Percentiles rank a stretch among this genome's conserved stretches.
These are phyloP conservation scores for Strobilomyces dryophilus DNA, from an alignment of 768 basidiomycete genomes.

Conservation along the genomic window DNA sequence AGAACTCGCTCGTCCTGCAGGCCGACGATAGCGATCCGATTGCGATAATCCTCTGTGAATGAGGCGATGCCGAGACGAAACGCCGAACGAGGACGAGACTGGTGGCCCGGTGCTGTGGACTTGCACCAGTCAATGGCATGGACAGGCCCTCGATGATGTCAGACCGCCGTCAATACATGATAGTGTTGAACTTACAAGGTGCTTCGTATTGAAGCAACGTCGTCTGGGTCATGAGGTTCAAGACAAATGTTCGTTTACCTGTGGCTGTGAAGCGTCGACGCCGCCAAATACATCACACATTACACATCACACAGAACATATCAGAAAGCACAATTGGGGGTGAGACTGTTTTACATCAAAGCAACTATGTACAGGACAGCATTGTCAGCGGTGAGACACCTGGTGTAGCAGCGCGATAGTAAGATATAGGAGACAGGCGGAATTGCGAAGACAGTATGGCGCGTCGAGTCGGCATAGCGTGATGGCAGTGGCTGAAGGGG, in stretches of 20 bases:
- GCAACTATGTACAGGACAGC: slow-evolving; percentile 29
- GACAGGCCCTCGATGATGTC: slow-evolving; percentile 63
- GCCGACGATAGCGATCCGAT: slow-evolving; percentile 74
- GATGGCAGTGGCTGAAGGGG: slow-evolving; percentile 9
- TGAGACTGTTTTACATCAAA: slow-evolving; percentile 24
- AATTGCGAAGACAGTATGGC: slow-evolving; percentile 17
- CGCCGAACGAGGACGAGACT: slow-evolving; percentile 65
- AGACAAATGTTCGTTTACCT: slow-evolving; percentile 7
- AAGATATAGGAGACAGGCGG: slow-evolving; percentile 15
- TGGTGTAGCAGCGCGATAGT: slow-evolving; percentile 19
- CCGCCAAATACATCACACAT: neutral
- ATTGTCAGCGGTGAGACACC: slow-evolving; percentile 19
- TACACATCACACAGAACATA: neutral
- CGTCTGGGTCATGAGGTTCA: slow-evolving; percentile 56
- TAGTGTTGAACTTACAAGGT: slow-evolving; percentile 59
- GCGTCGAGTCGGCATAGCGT: slow-evolving; percentile 23
- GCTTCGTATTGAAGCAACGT: slow-evolving; percentile 80
- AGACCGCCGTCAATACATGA: slow-evolving; percentile 9
- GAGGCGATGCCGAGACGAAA: slow-evolving; percentile 87
- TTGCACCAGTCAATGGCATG: slow-evolving; percentile 89
- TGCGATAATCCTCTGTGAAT: slow-evolving; percentile 78
- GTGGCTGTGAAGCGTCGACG: slow-evolving; percentile 22
- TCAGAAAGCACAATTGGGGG: slow-evolving; percentile 9
- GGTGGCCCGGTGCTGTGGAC: slow-evolving; percentile 68
- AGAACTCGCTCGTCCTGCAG: slow-evolving; percentile 85